Base-by-base conservation (phyloP, 78 protist genomes). In the Chrysochromulina parva region DNA sequence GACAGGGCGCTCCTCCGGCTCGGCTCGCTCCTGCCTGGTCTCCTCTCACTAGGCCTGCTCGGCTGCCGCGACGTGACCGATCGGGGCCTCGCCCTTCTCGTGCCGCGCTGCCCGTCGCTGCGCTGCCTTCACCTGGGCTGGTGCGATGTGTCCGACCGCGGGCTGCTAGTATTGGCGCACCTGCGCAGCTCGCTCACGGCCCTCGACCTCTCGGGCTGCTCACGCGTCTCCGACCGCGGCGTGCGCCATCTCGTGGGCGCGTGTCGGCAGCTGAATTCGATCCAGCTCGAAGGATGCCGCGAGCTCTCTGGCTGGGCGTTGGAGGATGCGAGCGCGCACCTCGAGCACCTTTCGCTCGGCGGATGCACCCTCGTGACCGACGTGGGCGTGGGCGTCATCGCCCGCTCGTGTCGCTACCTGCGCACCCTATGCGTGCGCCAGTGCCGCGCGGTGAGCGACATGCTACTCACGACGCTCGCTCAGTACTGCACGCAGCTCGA, bases 41-140 rank as follows among this genome's bases (percentile, higher is more conserved):
- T 74, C 57, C 82, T 48, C 57, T 1, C 2, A 7, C 57, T 74
- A 22, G 11, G 20, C 3, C 19, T 53, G 48, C 38, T 9, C 28
- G 86, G 86, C 16, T 78, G 86, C 86, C 86, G 86, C 60, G 86
- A 78, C 20, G 62, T 78, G 47, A 6, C 62, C 17, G 59, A 78
- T 47, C 52, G 2, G 19, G 86, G 86, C 62, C 3, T 78, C 24
- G 22, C n/a, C 55, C n/a, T n/a, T 17, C 86, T 78, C 38, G 22
- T 53, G 16, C 11, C n/a, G 2, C 28, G 50, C 14, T 78, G 86
- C 60, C 62, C 11, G 47, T 5, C 19, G 20, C 86, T 78, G 22
- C 1, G 19, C 14, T 24, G 62, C 14, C 86, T 78, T 4, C 4
- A 1, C n/a, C 86, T 78, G 62, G 60, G 62, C 47, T 78, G 60